Base-by-base conservation (phyloP, 257 asterid species). In the Primulina huaijiensis region DNA sequence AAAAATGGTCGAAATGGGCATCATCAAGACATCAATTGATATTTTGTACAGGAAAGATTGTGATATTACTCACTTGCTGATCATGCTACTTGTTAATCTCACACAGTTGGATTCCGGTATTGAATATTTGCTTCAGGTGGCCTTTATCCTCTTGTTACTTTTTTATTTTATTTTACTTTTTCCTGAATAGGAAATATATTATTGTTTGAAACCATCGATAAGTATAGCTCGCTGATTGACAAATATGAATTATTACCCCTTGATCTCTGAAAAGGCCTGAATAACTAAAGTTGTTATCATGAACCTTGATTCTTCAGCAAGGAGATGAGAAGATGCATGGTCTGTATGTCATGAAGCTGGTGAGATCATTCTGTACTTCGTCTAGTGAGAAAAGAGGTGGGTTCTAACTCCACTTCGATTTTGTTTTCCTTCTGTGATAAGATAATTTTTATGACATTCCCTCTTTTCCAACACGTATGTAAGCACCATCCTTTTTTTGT, bases 51-150 rank as follows among this genome's bases (percentile, higher is more conserved):
- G 74, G 81, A 74, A 82, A 67, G 92, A 78, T 65, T 83, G 89
- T 66, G 90, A 75, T 30, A 85, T 89, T 71, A 84, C 80, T 19
- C 82, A 55, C 23, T 75, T 94, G 74, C 86, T 94, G 75, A 82
- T 88, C 73, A 94, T 91, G 99, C 84, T 94, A 30, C 97, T 94
- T 69, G 93, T 91, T 76, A 94, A 94, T 81, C 88, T 94, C 74
- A 91, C 99, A 20, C 97, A 88, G 73, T 57, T 83, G 79, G 97
- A 94, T 82, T 85, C 77, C 61, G 97, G 97, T 46, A 83, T 94
- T 72, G 89, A 91, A 68, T 82, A 89, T 62, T 79, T 94, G 81
- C 91, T 94, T 82, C 96, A 94, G 97, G 99, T 94, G 71, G 64
- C 70, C 20, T 61, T 50, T 50, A 11, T 72, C 62, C 72, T 57